Evolutionary conservation across 148 eudicot genomes (phyloP).

Genomic region (Amaranthus palmeri): DNA sequence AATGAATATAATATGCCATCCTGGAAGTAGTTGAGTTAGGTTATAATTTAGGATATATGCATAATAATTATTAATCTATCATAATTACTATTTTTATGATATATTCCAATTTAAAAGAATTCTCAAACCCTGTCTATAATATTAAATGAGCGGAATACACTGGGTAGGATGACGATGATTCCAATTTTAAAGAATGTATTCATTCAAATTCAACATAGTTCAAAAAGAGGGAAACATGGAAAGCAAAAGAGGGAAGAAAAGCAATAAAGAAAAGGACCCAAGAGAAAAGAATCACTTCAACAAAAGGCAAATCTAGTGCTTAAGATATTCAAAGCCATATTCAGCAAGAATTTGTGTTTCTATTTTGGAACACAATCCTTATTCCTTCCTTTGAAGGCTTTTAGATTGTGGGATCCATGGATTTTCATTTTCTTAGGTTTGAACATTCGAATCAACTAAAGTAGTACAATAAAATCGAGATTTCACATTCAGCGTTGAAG

Average conservation of each 20-base stretch:
- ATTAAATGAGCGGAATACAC: too few relatives aligned
- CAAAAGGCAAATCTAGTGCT: conserved; percentile 12
- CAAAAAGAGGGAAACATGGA: background rate
- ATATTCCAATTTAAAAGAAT: too few relatives aligned
- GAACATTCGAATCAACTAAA: too few relatives aligned
- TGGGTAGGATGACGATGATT: too few relatives aligned
- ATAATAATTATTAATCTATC: too few relatives aligned
- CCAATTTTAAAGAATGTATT: background rate
- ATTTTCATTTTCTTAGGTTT: too few relatives aligned
- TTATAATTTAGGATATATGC: background rate
- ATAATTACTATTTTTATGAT: too few relatives aligned
- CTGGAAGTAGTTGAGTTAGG: background rate
- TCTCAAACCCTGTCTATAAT: too few relatives aligned
- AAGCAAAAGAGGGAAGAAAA: background rate
- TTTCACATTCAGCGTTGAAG: too few relatives aligned
- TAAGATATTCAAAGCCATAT: conserved; percentile 18
- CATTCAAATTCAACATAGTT: background rate
- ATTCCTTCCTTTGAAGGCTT: too few relatives aligned
- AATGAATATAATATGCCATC: conserved; percentile 8
- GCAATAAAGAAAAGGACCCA: background rate
- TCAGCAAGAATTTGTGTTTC: background rate
- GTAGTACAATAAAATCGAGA: too few relatives aligned
- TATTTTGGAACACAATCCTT: background rate
- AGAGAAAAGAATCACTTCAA: conserved; percentile 12
- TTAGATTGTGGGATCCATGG: too few relatives aligned